These are phyloP conservation scores for Exophiala calicioides DNA, from an alignment of 2,329 filamentous ascomycete species.

Conservation along the genomic window DNA sequence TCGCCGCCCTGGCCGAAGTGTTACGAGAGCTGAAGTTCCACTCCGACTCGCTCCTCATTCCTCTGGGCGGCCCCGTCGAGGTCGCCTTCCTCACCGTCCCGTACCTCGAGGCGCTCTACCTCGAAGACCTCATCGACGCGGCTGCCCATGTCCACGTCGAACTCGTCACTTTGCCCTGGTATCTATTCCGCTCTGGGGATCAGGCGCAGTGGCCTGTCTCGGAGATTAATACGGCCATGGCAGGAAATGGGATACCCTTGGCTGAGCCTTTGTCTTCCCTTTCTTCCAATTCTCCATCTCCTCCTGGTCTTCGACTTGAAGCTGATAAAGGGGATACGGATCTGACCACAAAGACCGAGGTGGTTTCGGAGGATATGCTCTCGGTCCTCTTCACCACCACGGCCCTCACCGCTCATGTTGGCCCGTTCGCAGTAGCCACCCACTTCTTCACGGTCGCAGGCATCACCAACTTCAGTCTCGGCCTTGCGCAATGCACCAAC, in stretches of 20 bases:
- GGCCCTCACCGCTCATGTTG: not conserved
- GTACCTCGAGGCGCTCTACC: not conserved
- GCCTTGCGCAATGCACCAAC: not conserved
- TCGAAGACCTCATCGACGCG: not conserved
- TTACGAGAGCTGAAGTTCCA: not conserved
- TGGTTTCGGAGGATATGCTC: not conserved
- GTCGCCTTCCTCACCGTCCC: not conserved
- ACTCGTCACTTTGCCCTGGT: not conserved
- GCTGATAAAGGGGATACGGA: no score
- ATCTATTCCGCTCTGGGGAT: not conserved
- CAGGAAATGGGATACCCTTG: not conserved
- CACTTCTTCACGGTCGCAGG: not conserved
- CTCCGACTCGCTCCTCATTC: not conserved
- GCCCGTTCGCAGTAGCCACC: not conserved
- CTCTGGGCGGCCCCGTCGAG: not conserved
- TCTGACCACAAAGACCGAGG: no score
- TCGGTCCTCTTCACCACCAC: not conserved
- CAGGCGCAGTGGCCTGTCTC: not conserved
- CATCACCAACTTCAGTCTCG: conserved; percentile 1
- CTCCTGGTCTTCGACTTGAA: no score
- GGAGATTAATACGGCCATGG: not conserved
- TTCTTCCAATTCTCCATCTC: no score
- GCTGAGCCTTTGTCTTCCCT: not conserved
- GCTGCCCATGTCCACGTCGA: not conserved
- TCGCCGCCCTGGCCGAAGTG: not conserved